Evolutionary conservation across 108 stramenopile species (phyloP).

Genomic region (Nitzschia sp.): DNA sequence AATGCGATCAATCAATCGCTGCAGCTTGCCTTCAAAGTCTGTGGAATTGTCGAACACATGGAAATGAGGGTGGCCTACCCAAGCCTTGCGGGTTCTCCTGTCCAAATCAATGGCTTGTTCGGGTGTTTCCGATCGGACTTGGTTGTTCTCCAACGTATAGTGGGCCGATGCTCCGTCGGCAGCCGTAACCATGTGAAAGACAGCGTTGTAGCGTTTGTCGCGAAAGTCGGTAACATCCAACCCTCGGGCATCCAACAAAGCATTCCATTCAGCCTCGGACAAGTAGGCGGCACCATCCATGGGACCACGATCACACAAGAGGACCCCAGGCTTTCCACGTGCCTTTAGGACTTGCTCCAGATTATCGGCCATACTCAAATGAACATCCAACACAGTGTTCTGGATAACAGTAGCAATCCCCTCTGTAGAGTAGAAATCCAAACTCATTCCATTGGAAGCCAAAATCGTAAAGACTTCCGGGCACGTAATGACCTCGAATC

Average conservation of each 20-base stretch:
- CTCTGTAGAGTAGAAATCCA: conserved; percentile 69
- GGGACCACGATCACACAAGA: conserved; percentile 92
- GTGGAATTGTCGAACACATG: conserved; percentile 74
- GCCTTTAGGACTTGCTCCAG: conserved; percentile 70
- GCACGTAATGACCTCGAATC: conserved; percentile 88
- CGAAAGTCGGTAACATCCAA: conserved; percentile 60
- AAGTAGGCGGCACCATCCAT: conserved; percentile 95
- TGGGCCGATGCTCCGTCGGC: conserved; percentile 83
- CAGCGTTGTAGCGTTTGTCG: conserved; percentile 90
- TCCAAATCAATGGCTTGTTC: conserved; percentile 80
- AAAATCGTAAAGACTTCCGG: conserved; percentile 91
- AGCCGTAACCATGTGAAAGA: conserved; percentile 93
- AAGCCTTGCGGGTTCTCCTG: conserved; percentile 68
- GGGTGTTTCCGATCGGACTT: conserved; percentile 78
- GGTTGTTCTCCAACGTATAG: conserved; percentile 93
- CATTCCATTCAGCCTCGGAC: conserved; percentile 59
- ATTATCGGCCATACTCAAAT: conserved; percentile 82
- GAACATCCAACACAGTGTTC: conserved; percentile 81
- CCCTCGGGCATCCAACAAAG: conserved; percentile 51
- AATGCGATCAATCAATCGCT: conserved; percentile 66
- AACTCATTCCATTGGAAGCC: conserved; percentile 79
- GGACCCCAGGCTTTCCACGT: conserved; percentile 75
- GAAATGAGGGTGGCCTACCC: conserved; percentile 83
- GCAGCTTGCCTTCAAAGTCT: conserved; percentile 85
- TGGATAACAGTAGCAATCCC: conserved; percentile 82